Evolutionary conservation across 176 grass and related monocot species (phyloP).

Genomic region (Bothriochloa decipiens): DNA sequence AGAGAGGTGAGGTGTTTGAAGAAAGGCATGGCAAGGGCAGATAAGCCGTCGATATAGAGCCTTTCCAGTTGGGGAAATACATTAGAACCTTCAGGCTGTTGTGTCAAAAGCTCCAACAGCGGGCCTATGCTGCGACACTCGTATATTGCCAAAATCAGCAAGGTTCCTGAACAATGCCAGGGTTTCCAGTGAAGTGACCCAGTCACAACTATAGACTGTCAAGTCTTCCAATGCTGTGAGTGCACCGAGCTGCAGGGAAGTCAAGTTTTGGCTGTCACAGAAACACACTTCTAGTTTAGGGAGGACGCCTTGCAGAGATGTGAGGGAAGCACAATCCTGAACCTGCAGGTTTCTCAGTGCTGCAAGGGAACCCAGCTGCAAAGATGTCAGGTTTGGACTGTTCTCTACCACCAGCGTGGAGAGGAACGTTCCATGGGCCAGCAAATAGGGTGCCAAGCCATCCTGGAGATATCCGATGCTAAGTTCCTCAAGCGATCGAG

Average conservation of each 20-base stretch:
- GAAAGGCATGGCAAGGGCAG: constrained; percentile 5
- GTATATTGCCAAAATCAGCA: neutral
- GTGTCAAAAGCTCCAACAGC: neutral
- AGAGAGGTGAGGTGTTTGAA: constrained; percentile 39
- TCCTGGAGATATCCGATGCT: neutral
- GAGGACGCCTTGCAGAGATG: neutral
- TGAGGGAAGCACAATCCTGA: rapidly evolving
- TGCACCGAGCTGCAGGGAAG: neutral
- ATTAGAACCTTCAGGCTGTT: neutral
- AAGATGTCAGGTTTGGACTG: neutral
- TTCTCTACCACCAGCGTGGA: neutral
- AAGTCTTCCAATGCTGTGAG: neutral
- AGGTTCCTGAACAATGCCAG: neutral
- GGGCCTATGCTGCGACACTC: neutral
- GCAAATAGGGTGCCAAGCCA: neutral
- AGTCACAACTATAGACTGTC: neutral
- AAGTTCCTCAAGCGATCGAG: neutral
- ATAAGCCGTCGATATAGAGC: rapidly evolving
- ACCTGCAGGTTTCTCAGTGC: neutral
- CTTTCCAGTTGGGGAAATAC: neutral
- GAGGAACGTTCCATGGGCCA: neutral
- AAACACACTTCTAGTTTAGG: neutral
- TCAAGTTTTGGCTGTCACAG: neutral
- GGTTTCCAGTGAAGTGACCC: neutral
- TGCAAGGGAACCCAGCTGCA: neutral